Percentiles rank a stretch among this genome's conserved stretches.
These are phyloP conservation scores for Candida germanica DNA, from an alignment of 805 yeast genomes.

Conservation along the genomic window DNA sequence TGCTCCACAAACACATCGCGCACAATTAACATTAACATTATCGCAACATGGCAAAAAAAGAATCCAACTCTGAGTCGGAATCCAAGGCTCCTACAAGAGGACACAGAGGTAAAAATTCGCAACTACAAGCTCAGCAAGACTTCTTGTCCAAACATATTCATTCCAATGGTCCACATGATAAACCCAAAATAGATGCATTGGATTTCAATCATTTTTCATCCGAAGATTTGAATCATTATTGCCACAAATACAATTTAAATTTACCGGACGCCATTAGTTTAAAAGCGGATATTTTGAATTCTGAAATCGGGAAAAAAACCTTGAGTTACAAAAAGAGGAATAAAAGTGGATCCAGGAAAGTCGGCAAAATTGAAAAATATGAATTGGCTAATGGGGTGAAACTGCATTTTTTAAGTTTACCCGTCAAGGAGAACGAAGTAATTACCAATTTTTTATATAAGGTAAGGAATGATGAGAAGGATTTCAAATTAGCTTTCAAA, in stretches of 20 bases:
- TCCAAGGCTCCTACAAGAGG: constrained; percentile 36
- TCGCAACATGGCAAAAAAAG: constrained; percentile 19
- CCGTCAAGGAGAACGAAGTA: constrained; percentile 77
- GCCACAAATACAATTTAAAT: constrained; percentile 53
- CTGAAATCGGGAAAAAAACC: constrained; percentile 73
- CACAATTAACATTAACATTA: too few relatives aligned
- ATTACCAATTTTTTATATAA: constrained; percentile 86
- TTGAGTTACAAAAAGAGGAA: constrained; percentile 29
- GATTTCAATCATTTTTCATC: constrained; percentile 68
- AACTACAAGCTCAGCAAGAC: constrained; percentile 68
- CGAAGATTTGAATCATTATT: constrained; percentile 66
- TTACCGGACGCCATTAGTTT: constrained; percentile 61
- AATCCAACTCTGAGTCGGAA: constrained; percentile 37
- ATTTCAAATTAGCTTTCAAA: constrained; percentile 40
- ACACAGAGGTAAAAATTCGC: constrained; percentile 48
- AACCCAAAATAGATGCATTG: constrained; percentile 50
- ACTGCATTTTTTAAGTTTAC: constrained; percentile 59
- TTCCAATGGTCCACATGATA: constrained; percentile 68
- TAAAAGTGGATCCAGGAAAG: constrained; percentile 29
- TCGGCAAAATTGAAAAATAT: constrained; percentile 41
- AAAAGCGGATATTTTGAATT: constrained; percentile 66
- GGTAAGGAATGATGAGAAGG: constrained; percentile 64
- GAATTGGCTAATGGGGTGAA: constrained; percentile 61
- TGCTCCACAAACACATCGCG: too few relatives aligned
- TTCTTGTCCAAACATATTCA: constrained; percentile 64